Conservation (phyloP, 106 monocot species). For the Allium fistulosum region DNA sequence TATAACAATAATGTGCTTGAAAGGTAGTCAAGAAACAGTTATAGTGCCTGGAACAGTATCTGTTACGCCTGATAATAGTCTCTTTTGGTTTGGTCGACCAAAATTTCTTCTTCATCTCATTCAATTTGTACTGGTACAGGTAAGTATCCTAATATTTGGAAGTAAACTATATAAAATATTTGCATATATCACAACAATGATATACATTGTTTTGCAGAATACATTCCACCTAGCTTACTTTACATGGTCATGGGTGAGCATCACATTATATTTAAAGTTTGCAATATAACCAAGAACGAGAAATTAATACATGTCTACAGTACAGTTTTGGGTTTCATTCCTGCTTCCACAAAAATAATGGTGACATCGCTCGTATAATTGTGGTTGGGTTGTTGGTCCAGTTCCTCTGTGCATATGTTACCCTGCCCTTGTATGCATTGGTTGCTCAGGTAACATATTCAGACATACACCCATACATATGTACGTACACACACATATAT, state of each 20-base stretch:
- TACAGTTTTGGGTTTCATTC: slow-evolving; percentile 35
- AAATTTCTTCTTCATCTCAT: slow-evolving; percentile 28
- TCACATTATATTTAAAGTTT: background rate
- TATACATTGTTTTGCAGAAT: slow-evolving; percentile 7
- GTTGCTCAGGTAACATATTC: background rate
- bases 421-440: slow-evolving; percentile 38
- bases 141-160: background rate
- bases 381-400: slow-evolving; percentile 23
- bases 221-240: slow-evolving; percentile 17
- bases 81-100: slow-evolving; percentile 42
- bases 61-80: slow-evolving; percentile 21
- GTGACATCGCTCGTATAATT: slow-evolving; percentile 18
- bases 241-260: slow-evolving; percentile 11
- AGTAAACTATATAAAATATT: background rate
- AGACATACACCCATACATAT: too few relatives aligned
- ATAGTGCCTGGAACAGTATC: slow-evolving; percentile 24
- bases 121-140: slow-evolving; percentile 49
- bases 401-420: slow-evolving; percentile 40
- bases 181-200: background rate
- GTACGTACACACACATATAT: too few relatives aligned
- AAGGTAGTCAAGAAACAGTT: slow-evolving; percentile 13
- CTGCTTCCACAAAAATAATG: slow-evolving; percentile 23
- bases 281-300: background rate
- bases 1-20: slow-evolving; percentile 33
- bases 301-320: slow-evolving; percentile 19